Evolutionary conservation across 805 yeast genomes (phyloP).

Genomic region (Candida ortonii): DNA sequence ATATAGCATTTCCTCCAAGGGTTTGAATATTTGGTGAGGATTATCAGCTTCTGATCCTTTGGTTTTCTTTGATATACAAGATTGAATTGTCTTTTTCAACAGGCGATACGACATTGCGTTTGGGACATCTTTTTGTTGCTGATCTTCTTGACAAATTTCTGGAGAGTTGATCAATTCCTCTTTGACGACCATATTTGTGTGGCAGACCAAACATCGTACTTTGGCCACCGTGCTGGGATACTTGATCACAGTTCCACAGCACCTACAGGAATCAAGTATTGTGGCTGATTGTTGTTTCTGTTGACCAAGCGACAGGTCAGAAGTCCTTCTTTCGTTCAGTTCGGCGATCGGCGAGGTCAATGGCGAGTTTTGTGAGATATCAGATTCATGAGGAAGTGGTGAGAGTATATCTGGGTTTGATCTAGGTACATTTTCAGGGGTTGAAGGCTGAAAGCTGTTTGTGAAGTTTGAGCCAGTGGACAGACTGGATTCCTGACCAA

Average conservation of each 20-base stretch:
- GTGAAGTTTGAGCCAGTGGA: not conserved
- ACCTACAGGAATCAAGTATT: conserved; percentile 36
- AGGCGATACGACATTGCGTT: conserved; percentile 31
- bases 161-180: conserved; percentile 1
- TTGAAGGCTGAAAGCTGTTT: not conserved
- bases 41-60: too few relatives aligned
- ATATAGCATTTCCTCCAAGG: conserved; percentile 48
- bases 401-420: not conserved
- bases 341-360: conserved; percentile 1
- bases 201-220: conserved; percentile 63
- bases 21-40: conserved; percentile 37
- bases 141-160: conserved; percentile 2
- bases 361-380: too few relatives aligned
- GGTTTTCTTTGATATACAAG: too few relatives aligned
- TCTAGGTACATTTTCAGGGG: not conserved
- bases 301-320: not conserved
- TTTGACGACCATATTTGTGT: conserved; percentile 33
- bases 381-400: too few relatives aligned
- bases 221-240: conserved; percentile 35
- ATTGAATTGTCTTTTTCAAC: conserved; percentile 35
- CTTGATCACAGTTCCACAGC: conserved; percentile 46
- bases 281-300: conserved; percentile 8
- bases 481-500: conserved; percentile 1
- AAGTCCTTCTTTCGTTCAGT: conserved; percentile 1
- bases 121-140: not conserved